phyloP scores from a whole-genome alignment of 31 red algal genomes.

The Porphyra umbilicalis region DNA sequence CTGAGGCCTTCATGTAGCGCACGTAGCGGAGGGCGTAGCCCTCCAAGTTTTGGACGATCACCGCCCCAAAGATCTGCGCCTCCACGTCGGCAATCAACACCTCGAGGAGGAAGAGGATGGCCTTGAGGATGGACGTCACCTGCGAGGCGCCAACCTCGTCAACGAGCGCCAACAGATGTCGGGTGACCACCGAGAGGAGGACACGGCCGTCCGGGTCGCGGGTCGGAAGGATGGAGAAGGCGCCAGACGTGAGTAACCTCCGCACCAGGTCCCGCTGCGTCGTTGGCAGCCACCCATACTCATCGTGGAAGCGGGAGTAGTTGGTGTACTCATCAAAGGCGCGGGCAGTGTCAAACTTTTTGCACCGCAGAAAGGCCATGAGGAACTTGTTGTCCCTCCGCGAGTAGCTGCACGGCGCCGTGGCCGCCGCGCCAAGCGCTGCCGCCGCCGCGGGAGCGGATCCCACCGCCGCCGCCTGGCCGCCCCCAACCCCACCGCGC shows the following conservation, averaged over 20 bases:
- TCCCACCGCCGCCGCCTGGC: not conserved
- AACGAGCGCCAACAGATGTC: constrained; percentile 18
- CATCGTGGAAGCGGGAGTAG: constrained; percentile 21
- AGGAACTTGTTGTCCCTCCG: constrained; percentile 18
- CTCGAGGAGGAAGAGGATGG: constrained; percentile 38
- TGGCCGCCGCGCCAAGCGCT: not conserved
- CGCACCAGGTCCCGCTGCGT: constrained; percentile 17
- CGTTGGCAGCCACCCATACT: constrained; percentile 26
- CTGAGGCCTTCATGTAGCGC: constrained; percentile 13
- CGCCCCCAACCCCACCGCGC: not conserved
- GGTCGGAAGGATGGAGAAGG: constrained; percentile 25
- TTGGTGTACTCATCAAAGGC: constrained; percentile 28
- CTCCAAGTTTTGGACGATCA: constrained; percentile 27
- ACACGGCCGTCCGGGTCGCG: constrained; percentile 20
- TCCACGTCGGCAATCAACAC: constrained; percentile 10
- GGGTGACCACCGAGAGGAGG: constrained; percentile 35
- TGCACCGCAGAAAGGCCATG: constrained; percentile 21
- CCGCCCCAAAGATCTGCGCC: constrained; percentile 40
- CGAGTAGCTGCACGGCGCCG: not conserved
- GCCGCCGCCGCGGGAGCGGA: not conserved
- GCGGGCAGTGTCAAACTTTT: constrained; percentile 22
- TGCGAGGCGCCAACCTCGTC: constrained; percentile 4
- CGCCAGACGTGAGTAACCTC: constrained; percentile 22
- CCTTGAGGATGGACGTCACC: constrained; percentile 8
- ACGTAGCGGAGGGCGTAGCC: constrained; percentile 22